Conservation (phyloP, 2,329 filamentous ascomycete species). For the Aspergillus caelatus region DNA sequence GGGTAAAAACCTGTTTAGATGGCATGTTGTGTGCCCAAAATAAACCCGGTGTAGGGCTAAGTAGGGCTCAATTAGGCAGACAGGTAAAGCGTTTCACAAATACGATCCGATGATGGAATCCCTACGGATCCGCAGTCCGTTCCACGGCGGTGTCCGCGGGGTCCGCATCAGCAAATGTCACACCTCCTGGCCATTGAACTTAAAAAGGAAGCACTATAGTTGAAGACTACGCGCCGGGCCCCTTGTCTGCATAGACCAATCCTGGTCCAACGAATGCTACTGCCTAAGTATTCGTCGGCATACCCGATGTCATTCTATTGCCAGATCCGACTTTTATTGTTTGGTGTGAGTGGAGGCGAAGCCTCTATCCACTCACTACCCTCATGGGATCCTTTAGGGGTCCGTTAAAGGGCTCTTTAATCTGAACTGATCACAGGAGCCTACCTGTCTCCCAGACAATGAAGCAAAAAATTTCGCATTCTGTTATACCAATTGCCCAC, state of each 20-base stretch:
- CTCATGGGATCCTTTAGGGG: neutral
- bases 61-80: constrained; percentile 4
- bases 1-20: neutral
- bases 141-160: neutral
- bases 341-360: neutral
- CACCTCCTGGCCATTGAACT: too few species aligned
- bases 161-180: neutral
- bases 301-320: neutral
- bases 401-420: neutral
- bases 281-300: constrained; percentile 1
- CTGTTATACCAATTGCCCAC: neutral
- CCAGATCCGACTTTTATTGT: neutral
- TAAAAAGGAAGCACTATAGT: neutral
- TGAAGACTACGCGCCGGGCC: neutral
- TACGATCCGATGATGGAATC: neutral
- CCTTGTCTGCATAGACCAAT: neutral
- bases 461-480: neutral
- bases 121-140: neutral
- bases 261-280: constrained; percentile 5
- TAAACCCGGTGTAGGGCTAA: neutral
- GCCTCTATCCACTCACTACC: neutral
- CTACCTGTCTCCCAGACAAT: neutral
- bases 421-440: neutral
- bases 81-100: neutral
- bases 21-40: neutral